Base-by-base conservation (phyloP, 495 filamentous ascomycete species). In the Xylaria acuta region DNA sequence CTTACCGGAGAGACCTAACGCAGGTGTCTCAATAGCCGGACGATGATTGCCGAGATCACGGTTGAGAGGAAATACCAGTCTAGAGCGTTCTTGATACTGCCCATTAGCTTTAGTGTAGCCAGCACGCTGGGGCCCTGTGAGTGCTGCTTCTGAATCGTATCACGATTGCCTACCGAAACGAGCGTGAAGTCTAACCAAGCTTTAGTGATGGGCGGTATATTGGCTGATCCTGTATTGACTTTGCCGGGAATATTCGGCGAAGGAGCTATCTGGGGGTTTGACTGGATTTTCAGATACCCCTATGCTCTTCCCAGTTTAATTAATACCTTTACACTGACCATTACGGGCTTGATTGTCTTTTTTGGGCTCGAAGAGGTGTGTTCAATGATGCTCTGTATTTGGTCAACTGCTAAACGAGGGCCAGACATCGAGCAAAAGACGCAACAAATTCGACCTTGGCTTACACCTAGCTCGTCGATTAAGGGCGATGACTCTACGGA, bases 21-120 rank as follows among this genome's bases (percentile, higher is more conserved):
- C 12, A 56, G 27, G 7, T 56, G 25, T 32, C 9, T 20, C 20
- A 16, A 8, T 41, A 78, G 76, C 63, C 83, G 90, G 69, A 92
- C 90, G 1, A 91, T 91, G 88, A 90, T 92, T 76, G 85, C 86
- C 5, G 90, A 92, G 80, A 92, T 91, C 70, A 89, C 92, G 8
- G 87, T 87, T 75, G 90, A 91, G 76, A 91, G 90, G 43, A 79
- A 75, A 36, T 74, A 76, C 64, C 89, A 90, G 75, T 86, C 85
- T 9, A 81, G 86, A 22, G 88, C 87, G 22, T 90, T 90, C 74
- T 78, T 90, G 67, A 83, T 90, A 53, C 76, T 92, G 58, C 90
- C 88, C 1, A 88, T 90, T 79, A 86, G 85, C n/a, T 92, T 92
- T 72, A 92, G 92, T 74, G 82, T 90, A 73, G 91, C 90, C 0